phyloP scores from a whole-genome alignment of 2,329 filamentous ascomycete species.

The Sphaerulina musiva region DNA sequence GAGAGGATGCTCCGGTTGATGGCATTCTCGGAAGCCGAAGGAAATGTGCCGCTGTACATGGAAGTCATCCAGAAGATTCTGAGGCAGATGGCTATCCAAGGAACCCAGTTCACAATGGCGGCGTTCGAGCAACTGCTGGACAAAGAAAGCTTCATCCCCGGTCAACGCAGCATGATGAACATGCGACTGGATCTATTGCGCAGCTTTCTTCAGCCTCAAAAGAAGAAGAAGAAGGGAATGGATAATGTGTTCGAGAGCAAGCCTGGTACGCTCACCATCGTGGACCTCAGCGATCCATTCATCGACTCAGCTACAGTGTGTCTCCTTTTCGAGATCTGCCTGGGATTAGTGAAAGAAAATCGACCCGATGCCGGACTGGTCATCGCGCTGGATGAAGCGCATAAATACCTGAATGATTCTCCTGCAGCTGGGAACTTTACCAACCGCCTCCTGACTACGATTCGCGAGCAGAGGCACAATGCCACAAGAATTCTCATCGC shows the following conservation, averaged over 20 bases:
- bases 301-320: conserved; percentile 62
- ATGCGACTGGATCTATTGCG: conserved; percentile 58
- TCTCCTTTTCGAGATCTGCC: conserved; percentile 63
- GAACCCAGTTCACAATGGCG: conserved; percentile 46
- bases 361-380: conserved; percentile 48
- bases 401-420: conserved; percentile 56
- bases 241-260: conserved; percentile 24
- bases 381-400: conserved; percentile 68
- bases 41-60: conserved; percentile 49
- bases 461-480: conserved; percentile 65
- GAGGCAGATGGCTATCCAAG: conserved; percentile 47
- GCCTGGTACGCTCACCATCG: conserved; percentile 54
- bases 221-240: neutral
- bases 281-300: conserved; percentile 69
- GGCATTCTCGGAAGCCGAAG: conserved; percentile 41
- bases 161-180: conserved; percentile 51
- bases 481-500: conserved; percentile 63
- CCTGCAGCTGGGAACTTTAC: conserved; percentile 54
- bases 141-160: conserved; percentile 38
- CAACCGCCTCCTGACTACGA: conserved; percentile 53
- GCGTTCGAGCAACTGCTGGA: conserved; percentile 41
- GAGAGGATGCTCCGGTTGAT: conserved; percentile 51
- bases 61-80: conserved; percentile 52
- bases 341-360: conserved; percentile 51
- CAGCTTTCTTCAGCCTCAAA: conserved; percentile 49